Evolutionary conservation across 2,329 filamentous ascomycete genomes (phyloP), one percentile per base, ranked within the genome.

Genomic region (Diaporthe sp.): DNA sequence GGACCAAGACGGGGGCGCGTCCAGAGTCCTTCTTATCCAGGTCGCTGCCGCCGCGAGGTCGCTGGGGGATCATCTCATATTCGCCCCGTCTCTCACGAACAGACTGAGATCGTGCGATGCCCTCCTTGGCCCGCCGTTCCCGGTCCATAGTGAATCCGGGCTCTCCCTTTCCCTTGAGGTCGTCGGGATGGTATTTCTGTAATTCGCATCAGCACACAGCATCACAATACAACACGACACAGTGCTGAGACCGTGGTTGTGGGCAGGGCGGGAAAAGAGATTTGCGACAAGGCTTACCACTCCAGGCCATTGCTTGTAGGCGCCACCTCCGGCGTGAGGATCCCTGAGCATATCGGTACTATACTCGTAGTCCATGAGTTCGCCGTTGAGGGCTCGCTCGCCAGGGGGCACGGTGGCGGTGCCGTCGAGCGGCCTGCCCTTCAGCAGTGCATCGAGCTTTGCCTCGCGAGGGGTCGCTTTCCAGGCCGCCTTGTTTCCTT

Each of bases 271-370:
- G 17, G 22, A 17, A 25, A 13, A 28, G 15, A 15, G 31, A n/a
- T 34, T 34, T 13, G 6, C 37, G 31, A 58, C 37, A n/a, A 28
- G 19, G 89, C 93, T 84, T 88, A 97, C 95, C 78, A 94, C 82
- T 68, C 91, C 92, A 5, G 92, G 90, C 87, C 92, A 96, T 62
- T 94, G 90, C 85, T 92, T 94, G 81, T 97, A 98, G 19, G 94
- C 88, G n/a, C 93, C 94, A 22, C 94, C 94, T 0, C 85, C 82
- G 4, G 91, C 90, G 76, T 93, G 91, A 0, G 86, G 84, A 80
- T 96, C 94, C 68, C 93, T 89, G 93, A 96, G 95, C 82, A 98
- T 87, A 80, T 98, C 95, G 2, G 93, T 89, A n/a, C 95, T 95
- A 81, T 98, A 95, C 80, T 95, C 88, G 80, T 98, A 98, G 39